These are phyloP conservation scores for Acanthamoeba castellanii DNA, from an alignment of 208 protist genomes.

Conservation along the genomic window DNA sequence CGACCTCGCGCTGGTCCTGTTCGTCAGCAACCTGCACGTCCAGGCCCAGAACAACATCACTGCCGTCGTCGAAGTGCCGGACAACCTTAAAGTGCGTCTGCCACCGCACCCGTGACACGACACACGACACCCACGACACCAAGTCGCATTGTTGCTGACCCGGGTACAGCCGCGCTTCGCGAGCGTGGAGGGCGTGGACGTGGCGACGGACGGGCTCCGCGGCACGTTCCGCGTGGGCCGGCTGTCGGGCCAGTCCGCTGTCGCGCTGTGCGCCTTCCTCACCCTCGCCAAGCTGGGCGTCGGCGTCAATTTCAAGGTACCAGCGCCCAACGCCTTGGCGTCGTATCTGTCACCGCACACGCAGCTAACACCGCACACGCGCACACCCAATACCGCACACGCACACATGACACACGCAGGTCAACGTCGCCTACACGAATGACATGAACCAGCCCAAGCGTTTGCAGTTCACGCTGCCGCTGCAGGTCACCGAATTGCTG, in stretches of 20 bases:
- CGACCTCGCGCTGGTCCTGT: not conserved
- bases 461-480: conserved; percentile 33
- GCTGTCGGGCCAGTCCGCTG: not conserved
- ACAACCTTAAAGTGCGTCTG: not conserved
- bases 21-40: not conserved
- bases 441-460: conserved; percentile 45
- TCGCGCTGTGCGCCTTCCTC: conserved; percentile 21
- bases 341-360: too few species aligned
- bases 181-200: not conserved
- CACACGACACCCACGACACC: too few species aligned
- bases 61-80: not conserved
- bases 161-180: not conserved
- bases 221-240: conserved; percentile 3
- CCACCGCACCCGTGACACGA: not conserved
- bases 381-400: too few species aligned
- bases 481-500: conserved; percentile 4
- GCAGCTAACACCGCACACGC: too few species aligned
- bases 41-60: not conserved
- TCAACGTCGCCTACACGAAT: conserved; percentile 7
- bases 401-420: not conserved
- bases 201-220: not conserved
- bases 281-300: not conserved
- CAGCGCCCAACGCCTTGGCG: not conserved
- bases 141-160: not conserved
- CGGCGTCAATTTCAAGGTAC: not conserved